Base-by-base conservation (phyloP, 2,329 filamentous ascomycete genomes). In the Myriosclerotinia scirpicola region DNA sequence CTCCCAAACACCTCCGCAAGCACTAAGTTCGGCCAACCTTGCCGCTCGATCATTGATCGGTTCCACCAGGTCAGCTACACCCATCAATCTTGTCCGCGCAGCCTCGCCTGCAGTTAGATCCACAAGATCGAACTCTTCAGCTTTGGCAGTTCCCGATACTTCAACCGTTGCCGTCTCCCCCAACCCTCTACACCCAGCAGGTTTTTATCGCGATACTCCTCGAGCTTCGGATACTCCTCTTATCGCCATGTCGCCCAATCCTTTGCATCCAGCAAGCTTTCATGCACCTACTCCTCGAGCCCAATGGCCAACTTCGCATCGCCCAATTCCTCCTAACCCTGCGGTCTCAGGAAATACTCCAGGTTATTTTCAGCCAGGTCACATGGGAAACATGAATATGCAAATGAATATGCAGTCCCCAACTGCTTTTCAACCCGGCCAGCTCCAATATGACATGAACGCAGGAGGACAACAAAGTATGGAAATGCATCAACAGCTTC, bases 261-360 rank as follows among this genome's bases (percentile, higher is more conserved):
- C 44, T 60, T 15, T 50, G 9, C 44, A 60, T 7, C 44, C 58
- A 4, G 12, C 30, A 3, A 60, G 58, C n/a, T 60, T 60, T 38
- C 58, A 60, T 22, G 44, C 50, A 15, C 58, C 58, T 38, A 60
- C 58, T 1, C 44, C 58, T 50, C 58, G 58, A 11, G 56, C 30
- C 17, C 7, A 8, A 36, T 60, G 58, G 58, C 58, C 44, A 12
- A 60, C 44, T 17, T 60, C n/a, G 12, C 58, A 20, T 12, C 42
- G 34, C 20, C 58, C 30, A 3, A 60, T 60, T 26, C 58, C 58
- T 20, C 58, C 20, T 6, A 60, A 38, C 11, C 58, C 58, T 60
- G 58, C 58, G 30, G 14, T 38, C 38, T 60, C 44, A 0, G 58
- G 58, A 2, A 60, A 22, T 38, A 38, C 34, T 1, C 58, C 34